Evolutionary conservation across 108 stramenopile genomes (phyloP).

Genomic region (Nitzschia putrida): DNA sequence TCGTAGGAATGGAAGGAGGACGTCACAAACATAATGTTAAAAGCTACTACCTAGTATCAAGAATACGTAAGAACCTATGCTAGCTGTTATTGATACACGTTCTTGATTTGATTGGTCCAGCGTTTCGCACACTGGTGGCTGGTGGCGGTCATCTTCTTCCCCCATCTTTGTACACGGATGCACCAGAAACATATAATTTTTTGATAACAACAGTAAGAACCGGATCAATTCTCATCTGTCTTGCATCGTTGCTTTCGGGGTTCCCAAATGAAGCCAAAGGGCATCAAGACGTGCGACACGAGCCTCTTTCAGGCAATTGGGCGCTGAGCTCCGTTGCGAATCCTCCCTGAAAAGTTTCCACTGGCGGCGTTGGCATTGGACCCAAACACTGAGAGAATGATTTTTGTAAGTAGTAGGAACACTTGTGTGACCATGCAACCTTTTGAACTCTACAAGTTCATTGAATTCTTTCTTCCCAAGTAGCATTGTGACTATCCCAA

Average conservation of each 20-base stretch:
- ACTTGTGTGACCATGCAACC: conserved; percentile 32
- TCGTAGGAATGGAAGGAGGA: too few species aligned
- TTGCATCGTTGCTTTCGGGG: conserved; percentile 8
- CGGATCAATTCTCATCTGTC: too few species aligned
- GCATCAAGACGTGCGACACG: conserved; percentile 48
- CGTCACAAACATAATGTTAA: too few species aligned
- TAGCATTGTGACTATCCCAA: conserved; percentile 46
- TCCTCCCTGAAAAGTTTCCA: conserved; percentile 45
- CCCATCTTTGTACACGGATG: too few species aligned
- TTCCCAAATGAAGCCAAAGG: conserved; percentile 52
- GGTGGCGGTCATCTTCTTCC: too few species aligned
- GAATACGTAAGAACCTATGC: too few species aligned
- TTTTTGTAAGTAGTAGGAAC: conserved; percentile 47
- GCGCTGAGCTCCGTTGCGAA: conserved; percentile 24
- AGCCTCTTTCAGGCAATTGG: conserved; percentile 23
- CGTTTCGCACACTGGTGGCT: too few species aligned
- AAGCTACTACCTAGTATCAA: too few species aligned
- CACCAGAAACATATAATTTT: too few species aligned
- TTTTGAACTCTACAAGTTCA: conserved; percentile 32
- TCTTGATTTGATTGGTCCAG: too few species aligned
- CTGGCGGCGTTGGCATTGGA: conserved; percentile 58
- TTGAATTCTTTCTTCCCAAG: conserved; percentile 32
- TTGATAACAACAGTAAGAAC: too few species aligned
- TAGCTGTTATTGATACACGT: too few species aligned
- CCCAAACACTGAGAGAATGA: conserved; percentile 52